A percentile compares a stretch with the other conserved stretches of the same genome.
These are phyloP conservation scores for Tolypocladium guangdongense DNA, from an alignment of 2,329 filamentous ascomycete species.

Conservation along the genomic window DNA sequence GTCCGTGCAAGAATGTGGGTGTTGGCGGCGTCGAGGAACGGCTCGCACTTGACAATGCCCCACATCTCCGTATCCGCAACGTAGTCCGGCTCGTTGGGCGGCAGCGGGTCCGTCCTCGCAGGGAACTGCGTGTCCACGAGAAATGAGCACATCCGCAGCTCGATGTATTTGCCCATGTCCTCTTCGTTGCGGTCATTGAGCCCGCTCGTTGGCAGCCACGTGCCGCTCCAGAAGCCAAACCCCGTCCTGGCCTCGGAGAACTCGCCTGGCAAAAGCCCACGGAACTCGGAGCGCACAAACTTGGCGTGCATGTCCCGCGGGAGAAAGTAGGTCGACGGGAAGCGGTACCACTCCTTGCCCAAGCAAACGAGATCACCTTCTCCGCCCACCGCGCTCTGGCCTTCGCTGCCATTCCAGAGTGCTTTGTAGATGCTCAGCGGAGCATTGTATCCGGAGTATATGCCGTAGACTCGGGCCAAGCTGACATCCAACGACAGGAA, in stretches of 20 bases:
- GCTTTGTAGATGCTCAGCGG: slow-evolving; percentile 62
- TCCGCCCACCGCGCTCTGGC: slow-evolving; percentile 35
- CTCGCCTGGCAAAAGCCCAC: slow-evolving; percentile 78
- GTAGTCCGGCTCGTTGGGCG: slow-evolving; percentile 71
- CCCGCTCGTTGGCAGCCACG: slow-evolving; percentile 68
- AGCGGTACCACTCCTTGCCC: slow-evolving; percentile 97
- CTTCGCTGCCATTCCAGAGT: slow-evolving; percentile 43
- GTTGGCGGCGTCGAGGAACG: slow-evolving; percentile 68
- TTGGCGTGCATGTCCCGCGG: slow-evolving; percentile 75
- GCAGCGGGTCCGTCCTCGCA: slow-evolving; percentile 33
- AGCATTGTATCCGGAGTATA: slow-evolving; percentile 73
- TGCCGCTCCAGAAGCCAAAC: slow-evolving; percentile 69
- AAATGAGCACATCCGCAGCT: slow-evolving; percentile 67
- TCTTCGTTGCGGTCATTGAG: slow-evolving; percentile 91
- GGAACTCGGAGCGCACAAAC: slow-evolving; percentile 85
- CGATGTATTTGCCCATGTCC: slow-evolving; percentile 76
- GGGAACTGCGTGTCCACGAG: slow-evolving; percentile 81
- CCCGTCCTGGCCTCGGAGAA: slow-evolving; percentile 65
- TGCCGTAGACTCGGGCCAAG: slow-evolving; percentile 61
- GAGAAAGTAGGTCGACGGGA: slow-evolving; percentile 85
- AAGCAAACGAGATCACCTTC: slow-evolving; percentile 69
- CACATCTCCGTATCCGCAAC: slow-evolving; percentile 62
- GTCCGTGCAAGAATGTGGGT: slow-evolving; percentile 67
- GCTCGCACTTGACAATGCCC: slow-evolving; percentile 64
- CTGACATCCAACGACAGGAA: slow-evolving; percentile 55